phyloP scores from a whole-genome alignment of 306 rosid species.

The Datisca glomerata region DNA sequence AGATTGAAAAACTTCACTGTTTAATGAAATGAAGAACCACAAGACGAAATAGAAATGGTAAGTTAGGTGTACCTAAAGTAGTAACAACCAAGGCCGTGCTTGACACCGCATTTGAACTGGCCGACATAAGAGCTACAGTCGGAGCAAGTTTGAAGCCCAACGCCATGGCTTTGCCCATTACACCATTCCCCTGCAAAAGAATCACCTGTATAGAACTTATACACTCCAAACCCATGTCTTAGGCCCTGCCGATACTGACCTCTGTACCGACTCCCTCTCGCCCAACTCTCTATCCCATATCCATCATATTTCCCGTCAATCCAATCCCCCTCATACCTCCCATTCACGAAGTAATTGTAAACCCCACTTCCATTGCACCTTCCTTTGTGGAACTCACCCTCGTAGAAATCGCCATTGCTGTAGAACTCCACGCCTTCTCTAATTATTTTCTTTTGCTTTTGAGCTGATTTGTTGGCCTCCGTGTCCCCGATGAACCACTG shows the following conservation, averaged over 20 bases:
- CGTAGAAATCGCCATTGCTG: conserved; percentile 95
- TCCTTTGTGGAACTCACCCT: conserved; percentile 88
- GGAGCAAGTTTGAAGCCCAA: conserved; percentile 85
- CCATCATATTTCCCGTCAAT: conserved; percentile 89
- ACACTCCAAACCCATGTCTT: conserved; percentile 84
- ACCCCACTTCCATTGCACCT: conserved; percentile 87
- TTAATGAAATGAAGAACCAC: conserved; percentile 1
- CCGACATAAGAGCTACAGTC: conserved; percentile 88
- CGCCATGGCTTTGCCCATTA: conserved; percentile 91
- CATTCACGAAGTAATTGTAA: conserved; percentile 72
- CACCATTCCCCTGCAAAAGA: conserved; percentile 86
- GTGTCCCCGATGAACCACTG: conserved; percentile 91
- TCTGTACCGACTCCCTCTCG: conserved; percentile 72
- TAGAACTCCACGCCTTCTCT: conserved; percentile 90
- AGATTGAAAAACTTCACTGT: conserved; percentile 3
- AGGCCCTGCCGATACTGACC: conserved; percentile 80
- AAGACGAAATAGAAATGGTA: neutral
- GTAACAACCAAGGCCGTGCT: conserved; percentile 93
- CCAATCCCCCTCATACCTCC: conserved; percentile 95
- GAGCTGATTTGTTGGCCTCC: conserved; percentile 1
- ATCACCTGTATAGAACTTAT: conserved; percentile 79
- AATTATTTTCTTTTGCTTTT: conserved; percentile 22
- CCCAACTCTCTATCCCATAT: conserved; percentile 88
- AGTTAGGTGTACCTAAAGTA: conserved; percentile 62
- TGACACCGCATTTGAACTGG: conserved; percentile 77